A percentile compares a stretch with the other conserved stretches of the same genome.
phyloP scores from a whole-genome alignment of 495 filamentous ascomycete genomes.

The Xylaria longipes region DNA sequence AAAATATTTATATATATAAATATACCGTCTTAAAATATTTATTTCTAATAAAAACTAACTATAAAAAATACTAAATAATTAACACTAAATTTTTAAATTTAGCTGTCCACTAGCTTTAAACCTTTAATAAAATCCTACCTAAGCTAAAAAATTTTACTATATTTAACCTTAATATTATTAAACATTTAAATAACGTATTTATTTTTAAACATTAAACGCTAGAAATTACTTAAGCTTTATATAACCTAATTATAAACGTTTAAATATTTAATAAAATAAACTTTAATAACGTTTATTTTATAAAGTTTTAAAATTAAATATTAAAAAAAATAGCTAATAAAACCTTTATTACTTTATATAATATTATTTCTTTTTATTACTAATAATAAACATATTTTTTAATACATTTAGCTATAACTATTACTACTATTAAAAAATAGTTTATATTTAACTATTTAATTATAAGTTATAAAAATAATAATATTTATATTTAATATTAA shows the following conservation, averaged over 20 bases:
- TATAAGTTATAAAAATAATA: too few relatives aligned
- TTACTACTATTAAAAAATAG: too few relatives aligned
- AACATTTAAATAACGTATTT: neutral
- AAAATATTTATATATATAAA: conserved; percentile 15
- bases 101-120: neutral
- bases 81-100: neutral
- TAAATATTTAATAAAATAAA: conserved; percentile 25
- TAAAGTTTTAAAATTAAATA: conserved; percentile 23
- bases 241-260: conserved; percentile 22
- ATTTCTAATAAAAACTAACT: conserved; percentile 13
- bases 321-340: conserved; percentile 10
- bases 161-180: conserved; percentile 11
- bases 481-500: conserved; percentile 19
- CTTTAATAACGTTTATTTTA: conserved; percentile 24
- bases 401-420: too few relatives aligned
- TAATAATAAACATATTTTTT: too few relatives aligned
- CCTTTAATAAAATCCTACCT: neutral
- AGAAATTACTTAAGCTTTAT: neutral
- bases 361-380: too few relatives aligned
- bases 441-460: too few relatives aligned
- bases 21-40: neutral
- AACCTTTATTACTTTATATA: neutral
- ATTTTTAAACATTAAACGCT: neutral
- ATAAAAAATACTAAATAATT: conserved; percentile 7
- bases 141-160: conserved; percentile 12